These are phyloP conservation scores for Myriosclerotinia scirpicola DNA, from an alignment of 2,329 filamentous ascomycete species.

Conservation along the genomic window DNA sequence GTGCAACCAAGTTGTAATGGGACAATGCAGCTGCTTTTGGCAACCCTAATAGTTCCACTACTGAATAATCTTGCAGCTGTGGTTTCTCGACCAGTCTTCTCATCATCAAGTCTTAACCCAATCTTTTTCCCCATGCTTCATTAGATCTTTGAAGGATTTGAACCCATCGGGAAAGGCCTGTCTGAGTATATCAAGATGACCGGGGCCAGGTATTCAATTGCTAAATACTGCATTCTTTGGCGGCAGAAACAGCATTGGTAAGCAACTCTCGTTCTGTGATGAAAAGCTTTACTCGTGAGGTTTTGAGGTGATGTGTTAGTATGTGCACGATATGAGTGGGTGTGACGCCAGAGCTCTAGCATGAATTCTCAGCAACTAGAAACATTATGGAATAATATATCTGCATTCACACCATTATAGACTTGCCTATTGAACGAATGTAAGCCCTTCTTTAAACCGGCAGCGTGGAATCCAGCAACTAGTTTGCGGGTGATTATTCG, in stretches of 20 bases:
- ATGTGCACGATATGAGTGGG: constrained; percentile 19
- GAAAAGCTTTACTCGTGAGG: constrained; percentile 33
- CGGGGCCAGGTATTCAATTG: constrained; percentile 33
- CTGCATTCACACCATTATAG: constrained; percentile 16
- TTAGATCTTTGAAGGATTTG: constrained; percentile 30
- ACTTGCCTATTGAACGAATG: constrained; percentile 34
- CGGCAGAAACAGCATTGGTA: constrained; percentile 28
- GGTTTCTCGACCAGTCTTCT: constrained; percentile 39
- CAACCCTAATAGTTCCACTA: constrained; percentile 62
- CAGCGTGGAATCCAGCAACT: constrained; percentile 35
- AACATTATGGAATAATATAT: constrained; percentile 35
- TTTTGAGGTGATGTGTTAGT: constrained; percentile 37
- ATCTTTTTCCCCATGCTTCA: constrained; percentile 33
- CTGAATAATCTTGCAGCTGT: constrained; percentile 46
- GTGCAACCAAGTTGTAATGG: constrained; percentile 42
- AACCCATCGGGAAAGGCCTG: constrained; percentile 31
- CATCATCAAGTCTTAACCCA: constrained; percentile 35
- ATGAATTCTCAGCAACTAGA: constrained; percentile 25
- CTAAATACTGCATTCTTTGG: constrained; percentile 37
- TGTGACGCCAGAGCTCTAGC: too few relatives aligned
- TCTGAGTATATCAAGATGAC: constrained; percentile 33
- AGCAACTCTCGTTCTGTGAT: constrained; percentile 36
- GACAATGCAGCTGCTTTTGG: constrained; percentile 45
- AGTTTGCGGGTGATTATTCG: constrained; percentile 33
- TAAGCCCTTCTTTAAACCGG: constrained; percentile 35